Evolutionary conservation across 129 eudicot genomes (phyloP), one percentile per base, ranked within the genome.

Genomic region (Flaveria linearis): DNA sequence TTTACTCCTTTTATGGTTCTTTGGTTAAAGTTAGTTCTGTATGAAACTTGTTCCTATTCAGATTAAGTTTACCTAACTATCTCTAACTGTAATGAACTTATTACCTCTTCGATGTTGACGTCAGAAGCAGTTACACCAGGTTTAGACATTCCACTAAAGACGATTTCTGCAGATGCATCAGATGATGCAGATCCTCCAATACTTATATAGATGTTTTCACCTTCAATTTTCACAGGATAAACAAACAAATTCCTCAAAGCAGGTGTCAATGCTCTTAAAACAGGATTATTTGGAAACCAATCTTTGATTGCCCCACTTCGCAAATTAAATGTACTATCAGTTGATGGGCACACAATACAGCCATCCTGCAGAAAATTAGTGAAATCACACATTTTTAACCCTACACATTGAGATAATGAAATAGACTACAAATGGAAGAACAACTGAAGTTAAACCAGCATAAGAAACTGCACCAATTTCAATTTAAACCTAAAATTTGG

Each of bases 271-370:
- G 73, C 91, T 83, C 98, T 84, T 53, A 93, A 79, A 62, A 93
- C 97, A 3, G 97, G 97, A 71, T 93, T 93, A 60, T 93, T 93
- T 2, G 98, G 98, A 82, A 88, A 93, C 98, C 98, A 93, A n/a
- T 93, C 97, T 73, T 89, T 93, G 56, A 90, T 83, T 10, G 87
- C 83, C 47, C 98, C 98, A 4, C 89, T 90, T 57, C 92, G 91
- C 66, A 93, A 81, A 82, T 88, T 91, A 22, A 85, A 93, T 23
- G 97, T 93, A 92, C 96, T 93, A 46, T 93, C 98, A 12, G 91
- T 90, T 78, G 98, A 79, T 11, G 98, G 98, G 72, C 98, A 93
- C 72, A 93, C 90, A 30, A 93, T 91, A 73, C 98, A 93, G 4
- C 98, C 98, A 56, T 93, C 98, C 98, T 93, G 91, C 63, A 71